A percentile compares a stretch with the other conserved stretches of the same genome.
Evolutionary conservation across 495 filamentous ascomycete genomes (phyloP).

Genomic region (Astrothelium subdiscretum): DNA sequence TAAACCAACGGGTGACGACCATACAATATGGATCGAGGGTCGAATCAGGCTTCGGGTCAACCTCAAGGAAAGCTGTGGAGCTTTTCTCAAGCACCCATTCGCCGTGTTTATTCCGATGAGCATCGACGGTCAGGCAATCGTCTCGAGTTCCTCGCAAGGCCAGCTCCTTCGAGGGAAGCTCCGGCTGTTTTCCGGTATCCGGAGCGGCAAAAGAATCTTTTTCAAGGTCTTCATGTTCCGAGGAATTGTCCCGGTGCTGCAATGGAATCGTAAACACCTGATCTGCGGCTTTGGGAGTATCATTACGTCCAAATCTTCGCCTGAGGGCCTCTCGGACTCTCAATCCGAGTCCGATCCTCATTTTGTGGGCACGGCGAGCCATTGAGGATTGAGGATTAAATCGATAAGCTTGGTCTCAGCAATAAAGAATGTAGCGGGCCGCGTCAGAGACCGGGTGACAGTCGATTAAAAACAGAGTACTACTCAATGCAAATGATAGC

Average conservation of each 20-base stretch:
- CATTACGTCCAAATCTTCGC: neutral
- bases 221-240: neutral
- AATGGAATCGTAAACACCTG: neutral
- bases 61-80: neutral
- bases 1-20: constrained; percentile 48
- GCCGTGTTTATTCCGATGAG: neutral
- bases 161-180: neutral
- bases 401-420: too few species aligned
- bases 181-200: neutral
- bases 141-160: neutral
- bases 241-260: neutral
- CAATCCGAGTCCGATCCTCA: neutral
- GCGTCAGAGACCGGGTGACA: too few species aligned
- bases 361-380: neutral
- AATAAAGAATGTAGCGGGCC: too few species aligned
- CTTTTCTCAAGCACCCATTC: neutral
- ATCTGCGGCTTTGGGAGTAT: neutral
- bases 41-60: neutral
- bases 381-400: neutral
- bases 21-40: constrained; percentile 4
- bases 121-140: neutral
- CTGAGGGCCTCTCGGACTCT: neutral
- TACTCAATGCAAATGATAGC: too few species aligned
- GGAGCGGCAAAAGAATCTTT: neutral
- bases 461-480: too few species aligned